Base-by-base conservation (phyloP, 148 eudicot genomes). In the Simmondsia chinensis region DNA sequence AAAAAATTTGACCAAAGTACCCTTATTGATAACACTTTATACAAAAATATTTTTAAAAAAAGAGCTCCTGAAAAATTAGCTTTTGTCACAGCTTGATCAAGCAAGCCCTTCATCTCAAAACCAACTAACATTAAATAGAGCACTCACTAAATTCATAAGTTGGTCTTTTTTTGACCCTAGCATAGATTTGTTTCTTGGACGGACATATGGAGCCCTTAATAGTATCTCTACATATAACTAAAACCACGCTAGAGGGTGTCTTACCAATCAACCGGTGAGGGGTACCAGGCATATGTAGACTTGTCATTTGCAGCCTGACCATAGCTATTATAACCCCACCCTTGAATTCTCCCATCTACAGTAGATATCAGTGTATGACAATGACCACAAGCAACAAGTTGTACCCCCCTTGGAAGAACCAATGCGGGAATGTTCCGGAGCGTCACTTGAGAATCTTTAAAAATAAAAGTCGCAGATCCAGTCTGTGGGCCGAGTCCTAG, bases 251-350 rank as follows among this genome's bases (percentile, higher is more conserved):
- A n/a, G n/a, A n/a, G 11, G 40, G 19, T 26, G 17, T 54, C 77
- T 42, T 76, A 91, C 99, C 99, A 93, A 66, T 93, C 99, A 68
- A 93, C 80, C 9, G 99, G 99, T 0, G 99, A 86, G 12, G 99
- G 99, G 64, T 82, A 83, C 99, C 99, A 93, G 48, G 99, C 99
- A 67, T 80, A 82, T 1, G 99, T 82, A 38, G 82, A 79, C 55
- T 72, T 73, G 60, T 71, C 82, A 56, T 86, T 82, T 48, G 99
- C 89, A 11, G 99, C 99, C 48, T 87, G 99, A 32, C 96, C 99
- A 56, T 93, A 93, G 65, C 80, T 66, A 53, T 93, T 93, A 57
- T 93, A 86, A 29, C 96, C 99, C 99, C 99, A 93, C 26, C 99
- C 99, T 14, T 82, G 85, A 51, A 93, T 93, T 55, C 99, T 68